Evolutionary conservation across 305 asterid genomes (phyloP), one percentile per base, ranked within the genome.

Genomic region (Solanum hybrid): DNA sequence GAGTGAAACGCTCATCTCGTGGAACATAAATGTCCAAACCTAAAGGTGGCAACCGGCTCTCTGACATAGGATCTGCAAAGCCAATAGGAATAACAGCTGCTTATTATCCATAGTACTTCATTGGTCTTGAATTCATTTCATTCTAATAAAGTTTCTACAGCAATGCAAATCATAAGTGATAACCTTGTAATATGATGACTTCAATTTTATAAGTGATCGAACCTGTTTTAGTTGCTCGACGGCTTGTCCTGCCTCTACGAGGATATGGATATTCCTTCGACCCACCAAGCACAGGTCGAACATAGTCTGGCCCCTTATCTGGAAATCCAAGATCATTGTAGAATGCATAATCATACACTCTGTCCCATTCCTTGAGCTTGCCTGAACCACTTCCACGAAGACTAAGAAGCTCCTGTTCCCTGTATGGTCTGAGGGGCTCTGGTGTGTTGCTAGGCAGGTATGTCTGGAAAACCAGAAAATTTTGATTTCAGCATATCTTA

Each of bases 271-370:
- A 95, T 60, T 96, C 93, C 1, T 90, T 89, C 0, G 98, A 94
- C 87, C 98, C 98, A 24, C 99, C 99, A 29, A 96, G 95, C 78
- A 95, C 91, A 3, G 98, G 96, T 1, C 99, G 97, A 35, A 88
- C 95, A 12, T 91, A 88, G 3, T 93, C 94, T 37, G 91, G 69
- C 3, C 95, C 96, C 38, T 90, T 95, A 87, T 96, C 98, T 4
- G 99, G 98, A 88, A 91, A 89, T 38, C 91, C 94, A 90, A 97
- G 88, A 88, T 97, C 99, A 75, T 95, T 97, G 91, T 97, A 97
- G 89, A 89, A 94, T 29, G 98, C 99, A 71, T 97, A 97, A 75
- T 97, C 99, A 85, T 97, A 97, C 7, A 97, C 98, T 89, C 99
- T 93, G 56, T 97, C 99, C 99, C 99, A 97, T 89, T 95, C 97